Conservation (phyloP, 176 grass and related monocot genomes). For the Ampelocalamus luodianensis region DNA sequence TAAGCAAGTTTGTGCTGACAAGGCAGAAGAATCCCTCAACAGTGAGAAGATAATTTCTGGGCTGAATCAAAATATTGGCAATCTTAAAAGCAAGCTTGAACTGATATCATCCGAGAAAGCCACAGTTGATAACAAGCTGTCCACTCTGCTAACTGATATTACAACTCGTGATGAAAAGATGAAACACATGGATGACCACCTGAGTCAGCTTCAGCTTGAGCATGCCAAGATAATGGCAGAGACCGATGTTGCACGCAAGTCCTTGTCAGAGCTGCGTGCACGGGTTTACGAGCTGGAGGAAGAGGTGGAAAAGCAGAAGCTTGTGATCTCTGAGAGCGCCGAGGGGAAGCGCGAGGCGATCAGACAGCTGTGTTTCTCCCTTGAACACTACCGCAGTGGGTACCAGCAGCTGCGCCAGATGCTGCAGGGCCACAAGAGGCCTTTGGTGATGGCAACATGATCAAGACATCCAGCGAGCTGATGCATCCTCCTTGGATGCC, state of each 20-base stretch:
- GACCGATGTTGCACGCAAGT: background rate
- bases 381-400: slow-evolving; percentile 82
- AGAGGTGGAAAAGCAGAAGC: slow-evolving; percentile 69
- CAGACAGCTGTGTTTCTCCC: slow-evolving; percentile 88
- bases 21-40: slow-evolving; percentile 36
- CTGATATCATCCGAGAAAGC: slow-evolving; percentile 58
- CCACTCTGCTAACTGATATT: slow-evolving; percentile 50
- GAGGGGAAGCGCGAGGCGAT: slow-evolving; percentile 94
- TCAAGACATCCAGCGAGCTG: slow-evolving; percentile 16
- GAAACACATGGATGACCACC: slow-evolving; percentile 51
- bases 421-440: slow-evolving; percentile 72
- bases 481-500: slow-evolving; percentile 36
- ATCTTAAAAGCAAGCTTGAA: slow-evolving; percentile 51
- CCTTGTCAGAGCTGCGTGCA: slow-evolving; percentile 37
- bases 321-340: slow-evolving; percentile 62
- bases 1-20: slow-evolving; percentile 52
- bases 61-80: slow-evolving; percentile 59
- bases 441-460: slow-evolving; percentile 57
- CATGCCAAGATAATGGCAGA: slow-evolving; percentile 62
- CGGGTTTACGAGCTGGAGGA: slow-evolving; percentile 67
- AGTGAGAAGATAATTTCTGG: slow-evolving; percentile 51
- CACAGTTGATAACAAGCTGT: slow-evolving; percentile 47
- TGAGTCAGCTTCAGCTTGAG: slow-evolving; percentile 69
- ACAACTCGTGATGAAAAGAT: slow-evolving; percentile 56
- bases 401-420: slow-evolving; percentile 74